Evolutionary conservation across 169 alveolate genomes (phyloP), one percentile per base, ranked within the genome.

Genomic region (Eimeria acervulina): DNA sequence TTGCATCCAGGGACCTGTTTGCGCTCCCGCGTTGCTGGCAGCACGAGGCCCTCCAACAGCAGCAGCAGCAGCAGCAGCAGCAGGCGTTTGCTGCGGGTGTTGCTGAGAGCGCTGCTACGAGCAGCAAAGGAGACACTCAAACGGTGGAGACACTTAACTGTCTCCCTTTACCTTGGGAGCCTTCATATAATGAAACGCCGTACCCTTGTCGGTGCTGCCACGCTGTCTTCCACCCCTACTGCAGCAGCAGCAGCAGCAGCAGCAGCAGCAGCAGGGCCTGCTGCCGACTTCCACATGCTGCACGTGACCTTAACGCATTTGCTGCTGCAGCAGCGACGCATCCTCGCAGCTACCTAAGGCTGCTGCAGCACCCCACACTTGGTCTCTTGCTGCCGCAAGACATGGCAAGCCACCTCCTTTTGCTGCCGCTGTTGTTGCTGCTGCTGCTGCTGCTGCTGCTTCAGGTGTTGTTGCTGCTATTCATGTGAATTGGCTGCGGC

Each of bases 341-440:
- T 12, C 31, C 19, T 12, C 17, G 38, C 63, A 42, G 8, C 26
- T 19, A 42, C 33, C 1, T 78, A 8, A 59, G 38, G 63, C 66
- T 78, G 55, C 89, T 78, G 63, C 31, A n/a, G 55, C 89, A 78
- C 42, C 66, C 89, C 7, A 36, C 55, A 19, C 55, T 78, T 17
- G 89, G 89, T 28, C 63, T 78, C 36, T 28, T 78, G 66, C 66
- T 78, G 89, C 89, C 89, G 21, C 89, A 78, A 12, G 89, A 78
- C 21, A 40, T 78, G 89, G 89, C 89, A 78, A 78, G 89, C 61
- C 26, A 40, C 23, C 15, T 15, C 15, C 7, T 78, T 0, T 63
- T 42, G 63, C 89, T 78, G 66, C 89, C 38, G 33, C 84, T 78
- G 66, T n/a, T 78, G 88, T 61, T 78, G 66, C 31, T 78, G 88